Evolutionary conservation across 495 filamentous ascomycete genomes (phyloP), one percentile per base, ranked within the genome.

Genomic region (Trichocladium uniseriatum): DNA sequence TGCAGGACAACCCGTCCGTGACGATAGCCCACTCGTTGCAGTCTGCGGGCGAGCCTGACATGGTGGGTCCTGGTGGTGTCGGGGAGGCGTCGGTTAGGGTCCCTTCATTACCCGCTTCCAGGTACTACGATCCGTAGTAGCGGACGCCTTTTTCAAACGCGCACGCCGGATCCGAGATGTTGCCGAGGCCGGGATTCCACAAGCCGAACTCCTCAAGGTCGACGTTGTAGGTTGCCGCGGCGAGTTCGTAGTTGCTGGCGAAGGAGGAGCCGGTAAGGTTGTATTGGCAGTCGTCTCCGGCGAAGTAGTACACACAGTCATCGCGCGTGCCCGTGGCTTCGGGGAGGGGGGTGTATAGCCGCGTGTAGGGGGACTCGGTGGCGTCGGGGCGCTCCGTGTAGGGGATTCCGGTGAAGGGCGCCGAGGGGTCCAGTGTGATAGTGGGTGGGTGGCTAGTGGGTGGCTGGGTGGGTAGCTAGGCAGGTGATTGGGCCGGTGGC

Each of bases 291-390:
- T 28, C 24, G n/a, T 45, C 45, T 7, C 54, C 54, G 18, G 24
- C 15, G 28, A 57, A 37, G 21, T 59, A 62, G 41, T 21, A 11
- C 2, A 28, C 15, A 29, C 59, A 62, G 45, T 62, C 59, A 3
- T 36, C 39, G 18, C 59, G 57, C 6, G 38, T 49, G 13, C 45
- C 57, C 16, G 48, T 52, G 36, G 59, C 59, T 6, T 45, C 20
- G 10, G 57, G 57, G 1, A 37, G 3, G 9, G 15, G 37, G 6
- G 45, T 57, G 42, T 38, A 38, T 45, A 18, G 18, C 21, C 19
- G 24, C 19, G 38, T 13, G 15, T 40, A 42, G 38, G 10, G 14
- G 5, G 45, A 19, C 27, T 10, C 15, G n/a, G 44, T 43, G 18
- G 50, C 43, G 15, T 38, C 39, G 11, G 16, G 27, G 15, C 9